phyloP scores from a whole-genome alignment of 202 grass and related monocot species.

The Bolboschoenoplectus hybrid region DNA sequence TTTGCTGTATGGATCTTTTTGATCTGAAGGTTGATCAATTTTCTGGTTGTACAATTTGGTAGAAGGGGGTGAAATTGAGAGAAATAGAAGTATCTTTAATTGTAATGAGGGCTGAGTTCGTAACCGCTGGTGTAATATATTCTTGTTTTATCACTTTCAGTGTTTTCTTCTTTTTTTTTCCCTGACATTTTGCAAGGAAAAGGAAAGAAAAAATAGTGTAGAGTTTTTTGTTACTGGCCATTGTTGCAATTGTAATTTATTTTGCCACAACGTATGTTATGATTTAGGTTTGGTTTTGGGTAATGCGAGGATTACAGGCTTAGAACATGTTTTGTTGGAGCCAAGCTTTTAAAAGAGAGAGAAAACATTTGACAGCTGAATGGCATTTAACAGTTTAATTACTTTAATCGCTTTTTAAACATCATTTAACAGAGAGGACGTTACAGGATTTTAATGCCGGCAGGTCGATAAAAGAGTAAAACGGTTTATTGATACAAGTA shows the following conservation, averaged over 20 bases:
- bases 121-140: slow-evolving; percentile 25
- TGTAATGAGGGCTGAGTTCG: slow-evolving; percentile 3
- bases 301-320: not conserved
- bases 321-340: not conserved
- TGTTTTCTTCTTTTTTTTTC: not conserved
- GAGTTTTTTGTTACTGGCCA: not conserved
- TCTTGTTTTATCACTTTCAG: slow-evolving; percentile 5
- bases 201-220: slow-evolving; percentile 26
- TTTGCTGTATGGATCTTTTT: slow-evolving; percentile 4
- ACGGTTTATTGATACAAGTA: too few species aligned
- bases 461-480: too few species aligned
- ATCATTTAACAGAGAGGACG: too few species aligned
- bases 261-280: not conserved
- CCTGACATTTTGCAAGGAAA: not conserved
- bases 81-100: slow-evolving; percentile 23
- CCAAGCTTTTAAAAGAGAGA: not conserved
- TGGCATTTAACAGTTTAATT: too few species aligned
- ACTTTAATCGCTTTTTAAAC: too few species aligned
- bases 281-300: not conserved
- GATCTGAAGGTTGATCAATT: not conserved
- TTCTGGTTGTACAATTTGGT: slow-evolving; percentile 12
- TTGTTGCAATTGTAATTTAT: not conserved
- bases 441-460: too few species aligned
- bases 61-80: not conserved
- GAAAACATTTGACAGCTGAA: too few species aligned